phyloP scores from a whole-genome alignment of 2,329 filamentous ascomycete genomes.

The Alternaria rosae region DNA sequence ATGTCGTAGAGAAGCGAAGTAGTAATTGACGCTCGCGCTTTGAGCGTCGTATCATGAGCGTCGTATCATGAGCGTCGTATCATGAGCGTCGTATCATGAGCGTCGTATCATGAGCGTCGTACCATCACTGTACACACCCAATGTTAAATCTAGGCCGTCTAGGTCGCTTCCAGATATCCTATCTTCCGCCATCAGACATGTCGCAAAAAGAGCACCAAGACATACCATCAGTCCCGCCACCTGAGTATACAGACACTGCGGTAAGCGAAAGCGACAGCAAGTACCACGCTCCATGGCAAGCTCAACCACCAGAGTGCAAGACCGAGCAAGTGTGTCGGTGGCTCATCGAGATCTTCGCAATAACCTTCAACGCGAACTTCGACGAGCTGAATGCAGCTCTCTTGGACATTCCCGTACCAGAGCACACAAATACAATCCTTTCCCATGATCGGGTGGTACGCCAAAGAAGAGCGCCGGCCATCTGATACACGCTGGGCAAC shows the following conservation, averaged over 20 bases:
- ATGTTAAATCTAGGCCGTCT: not conserved
- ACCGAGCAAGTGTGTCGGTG: not conserved
- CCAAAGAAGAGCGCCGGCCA: not conserved
- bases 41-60: too few relatives aligned
- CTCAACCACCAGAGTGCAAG: constrained; percentile 1
- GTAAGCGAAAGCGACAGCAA: not conserved
- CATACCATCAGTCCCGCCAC: not conserved
- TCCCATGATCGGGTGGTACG: constrained; percentile 3
- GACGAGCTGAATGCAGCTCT: not conserved
- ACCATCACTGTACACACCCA: too few relatives aligned
- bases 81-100: too few relatives aligned
- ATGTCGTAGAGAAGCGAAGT: too few relatives aligned
- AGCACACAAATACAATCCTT: not conserved
- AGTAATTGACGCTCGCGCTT: too few relatives aligned
- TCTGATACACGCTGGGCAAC: not conserved
- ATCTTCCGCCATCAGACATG: not conserved
- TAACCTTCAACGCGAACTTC: not conserved
- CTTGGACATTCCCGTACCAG: not conserved
- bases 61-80: too few relatives aligned
- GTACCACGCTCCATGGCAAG: not conserved
- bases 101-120: too few relatives aligned
- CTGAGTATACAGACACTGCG: not conserved
- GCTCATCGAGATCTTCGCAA: not conserved
- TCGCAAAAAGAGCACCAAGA: not conserved
- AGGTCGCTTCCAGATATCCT: constrained; percentile 1